Conservation (phyloP, 1,139 yeast species). For the Yamadazyma songkhlaensis region DNA sequence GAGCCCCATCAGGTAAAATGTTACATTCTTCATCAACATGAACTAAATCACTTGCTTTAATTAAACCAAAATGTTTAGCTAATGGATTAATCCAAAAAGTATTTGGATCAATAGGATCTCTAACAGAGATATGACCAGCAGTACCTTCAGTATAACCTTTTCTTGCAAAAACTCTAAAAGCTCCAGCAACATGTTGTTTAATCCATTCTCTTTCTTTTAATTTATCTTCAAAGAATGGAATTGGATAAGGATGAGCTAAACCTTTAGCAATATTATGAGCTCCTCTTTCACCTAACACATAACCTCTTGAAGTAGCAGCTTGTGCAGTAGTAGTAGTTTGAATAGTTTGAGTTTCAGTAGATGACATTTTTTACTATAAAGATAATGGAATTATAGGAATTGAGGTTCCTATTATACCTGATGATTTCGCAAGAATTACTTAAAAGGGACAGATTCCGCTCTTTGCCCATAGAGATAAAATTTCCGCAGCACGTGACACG, state of each 20-base stretch:
- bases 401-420: too few relatives aligned
- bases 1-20: slow-evolving; percentile 62
- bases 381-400: neutral
- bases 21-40: slow-evolving; percentile 73
- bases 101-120: slow-evolving; percentile 70
- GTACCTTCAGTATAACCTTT: slow-evolving; percentile 73
- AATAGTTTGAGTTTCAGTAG: slow-evolving; percentile 7
- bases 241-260: slow-evolving; percentile 42
- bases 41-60: slow-evolving; percentile 72
- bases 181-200: slow-evolving; percentile 77
- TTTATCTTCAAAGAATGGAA: slow-evolving; percentile 52
- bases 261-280: slow-evolving; percentile 52
- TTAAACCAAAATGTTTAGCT: slow-evolving; percentile 65
- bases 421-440: neutral
- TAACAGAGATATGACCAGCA: slow-evolving; percentile 78
- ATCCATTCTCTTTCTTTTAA: slow-evolving; percentile 58
- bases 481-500: too few relatives aligned
- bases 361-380: slow-evolving; percentile 3
- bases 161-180: slow-evolving; percentile 74
- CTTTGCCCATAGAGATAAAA: too few relatives aligned
- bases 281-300: slow-evolving; percentile 47
- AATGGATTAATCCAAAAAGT: slow-evolving; percentile 83
- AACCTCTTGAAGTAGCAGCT: slow-evolving; percentile 45
- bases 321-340: slow-evolving; percentile 2
- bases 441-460: neutral